These are phyloP conservation scores for Dalbergia cochinchinensis DNA, from an alignment of 306 rosid genomes.

Conservation along the genomic window DNA sequence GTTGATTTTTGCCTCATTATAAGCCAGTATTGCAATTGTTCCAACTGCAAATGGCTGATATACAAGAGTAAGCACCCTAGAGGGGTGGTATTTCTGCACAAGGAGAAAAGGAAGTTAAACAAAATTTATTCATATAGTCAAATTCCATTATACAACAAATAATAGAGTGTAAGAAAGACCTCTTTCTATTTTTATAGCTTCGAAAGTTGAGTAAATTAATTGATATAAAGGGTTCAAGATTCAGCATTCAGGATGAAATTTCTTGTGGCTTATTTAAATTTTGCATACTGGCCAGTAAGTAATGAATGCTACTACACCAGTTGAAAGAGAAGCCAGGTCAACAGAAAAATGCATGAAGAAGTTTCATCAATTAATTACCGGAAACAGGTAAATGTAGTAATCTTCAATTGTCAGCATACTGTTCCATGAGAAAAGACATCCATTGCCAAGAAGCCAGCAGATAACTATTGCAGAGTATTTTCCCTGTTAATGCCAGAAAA, in stretches of 20 bases:
- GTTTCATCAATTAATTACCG: slow-evolving; percentile 56
- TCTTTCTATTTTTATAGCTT: background rate
- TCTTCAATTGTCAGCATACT: slow-evolving; percentile 91
- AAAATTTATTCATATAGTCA: background rate
- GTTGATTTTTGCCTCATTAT: slow-evolving; percentile 72
- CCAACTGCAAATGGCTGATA: slow-evolving; percentile 90
- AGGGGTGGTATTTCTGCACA: slow-evolving; percentile 76
- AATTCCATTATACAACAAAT: background rate
- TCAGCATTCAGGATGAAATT: background rate
- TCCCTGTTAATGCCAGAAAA: slow-evolving; percentile 55
- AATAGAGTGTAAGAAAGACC: background rate
- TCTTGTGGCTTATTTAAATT: background rate
- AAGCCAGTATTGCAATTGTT: slow-evolving; percentile 63
- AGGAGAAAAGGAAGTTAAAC: slow-evolving; percentile 15
- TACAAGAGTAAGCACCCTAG: slow-evolving; percentile 86
- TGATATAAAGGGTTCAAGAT: background rate
- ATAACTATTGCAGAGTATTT: slow-evolving; percentile 65
- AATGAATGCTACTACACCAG: background rate
- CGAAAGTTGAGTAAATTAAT: background rate
- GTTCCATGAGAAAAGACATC: slow-evolving; percentile 92
- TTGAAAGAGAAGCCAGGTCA: background rate
- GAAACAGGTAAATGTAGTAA: slow-evolving; percentile 73
- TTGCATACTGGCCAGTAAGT: background rate
- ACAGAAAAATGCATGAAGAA: slow-evolving; percentile 18
- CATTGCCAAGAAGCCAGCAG: slow-evolving; percentile 93